Base-by-base conservation (phyloP, 345 rosid species). In the Turnera subulata region DNA sequence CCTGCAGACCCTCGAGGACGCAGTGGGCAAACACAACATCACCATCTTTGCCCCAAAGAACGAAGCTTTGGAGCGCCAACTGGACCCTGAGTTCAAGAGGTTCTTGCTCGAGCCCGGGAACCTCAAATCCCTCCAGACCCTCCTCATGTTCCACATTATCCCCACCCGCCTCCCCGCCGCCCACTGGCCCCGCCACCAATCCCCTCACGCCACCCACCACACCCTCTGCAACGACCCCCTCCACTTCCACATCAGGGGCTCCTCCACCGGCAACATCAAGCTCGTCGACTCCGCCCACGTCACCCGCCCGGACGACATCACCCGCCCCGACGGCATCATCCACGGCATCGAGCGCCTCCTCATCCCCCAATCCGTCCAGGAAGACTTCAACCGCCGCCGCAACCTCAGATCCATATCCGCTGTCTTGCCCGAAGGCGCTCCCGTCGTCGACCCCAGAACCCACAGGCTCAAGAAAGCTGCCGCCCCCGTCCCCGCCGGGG, bases 311-410 rank as follows among this genome's bases (percentile, higher is more conserved):
- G 80, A 82, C 44, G 89, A 79, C 22, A 73, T 88, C 8, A 74
- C 61, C 65, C 76, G 95, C 2, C 85, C 89, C 57, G 95, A 88
- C 66, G 95, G 95, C 0, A 73, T 88, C 13, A 88, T 88, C 57
- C 91, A 88, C 65, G 91, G 91, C 5, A 84, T 84, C 48, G 79
- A 74, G 22, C 69, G 78, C 18, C 84, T 84, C 2, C 68, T 84
- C 1, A 63, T 84, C 46, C 95, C 95, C 5, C 84, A 79, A n/a
- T 82, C 91, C 0, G 95, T 88, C 3, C 80, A 77, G 55, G 84
- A 82, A 62, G 89, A 78, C 50, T 88, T 88, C 69, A 88, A 84
- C 70, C 70, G 74, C 48, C 60, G 95, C n/a, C 56, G 91, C 11
- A 84, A 55, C 59, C 80, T 88, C 43, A 72, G 83, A 17, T 77